Base-by-base conservation (phyloP, 2,329 filamentous ascomycete genomes). In the Exutisphaerella laricina region DNA sequence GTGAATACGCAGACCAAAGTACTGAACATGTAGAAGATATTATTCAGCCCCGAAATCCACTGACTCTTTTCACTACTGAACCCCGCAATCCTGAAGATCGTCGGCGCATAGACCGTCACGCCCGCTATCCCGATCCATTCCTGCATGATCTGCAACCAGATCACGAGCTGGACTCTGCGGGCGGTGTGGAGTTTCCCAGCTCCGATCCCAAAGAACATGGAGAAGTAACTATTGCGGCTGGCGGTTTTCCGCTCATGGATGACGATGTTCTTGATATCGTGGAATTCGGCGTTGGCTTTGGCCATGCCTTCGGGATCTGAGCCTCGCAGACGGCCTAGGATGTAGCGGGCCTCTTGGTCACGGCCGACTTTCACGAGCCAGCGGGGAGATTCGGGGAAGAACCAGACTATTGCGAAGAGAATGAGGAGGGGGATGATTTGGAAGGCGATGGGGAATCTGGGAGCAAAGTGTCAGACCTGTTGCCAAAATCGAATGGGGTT, bases 351-450 rank as follows among this genome's bases (percentile, higher is more conserved):
- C 59, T 87, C 84, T 0, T 84, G 74, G 25, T 81, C 71, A 0
- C 81, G 74, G 0, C 79, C 81, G 4, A 74, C 75, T 50, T 85
- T 85, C 49, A 78, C 73, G 0, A 86, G 72, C 75, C 77, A 84
- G 1, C 82, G 70, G 0, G 80, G 82, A 0, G 79, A 53, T 50
- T 87, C 83, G 0, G 82, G 83, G 60, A 85, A 80, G 64, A 83
- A 78, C 74, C 78, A 80, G 21, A 83, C 73, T 2, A 70, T 58
- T 0, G 51, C 57, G 22, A 58, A 30, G 3, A 57, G 32, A 10
- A 43, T 37, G 10, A 55, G 25, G 16, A 85, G 70, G 12, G 80
- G 79, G 1, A 82, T 61, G 23, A 85, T 84, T 55, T 85, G 81
- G 61, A 85, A 85, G 0, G 78, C 80, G 43, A 85, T 75, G 0